Conservation (phyloP, 1,139 yeast species). For the Taphrina communis region DNA sequence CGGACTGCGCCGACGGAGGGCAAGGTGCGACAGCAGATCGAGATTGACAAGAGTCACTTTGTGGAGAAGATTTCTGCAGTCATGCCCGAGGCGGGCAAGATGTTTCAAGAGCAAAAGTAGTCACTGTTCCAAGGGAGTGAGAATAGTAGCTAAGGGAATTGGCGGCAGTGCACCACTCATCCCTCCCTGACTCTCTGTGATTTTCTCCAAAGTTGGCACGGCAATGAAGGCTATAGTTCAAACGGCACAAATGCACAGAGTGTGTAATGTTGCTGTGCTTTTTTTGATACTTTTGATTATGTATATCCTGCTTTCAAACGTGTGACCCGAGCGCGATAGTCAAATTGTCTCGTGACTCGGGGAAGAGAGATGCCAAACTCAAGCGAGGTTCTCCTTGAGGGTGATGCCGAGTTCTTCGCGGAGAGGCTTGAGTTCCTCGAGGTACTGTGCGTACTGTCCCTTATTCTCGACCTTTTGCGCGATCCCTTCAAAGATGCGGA, state of each 20-base stretch:
- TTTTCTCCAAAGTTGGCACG: too few relatives aligned
- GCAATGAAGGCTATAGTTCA: too few relatives aligned
- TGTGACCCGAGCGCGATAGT: neutral
- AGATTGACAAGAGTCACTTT: slow-evolving; percentile 28
- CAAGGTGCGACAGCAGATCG: neutral
- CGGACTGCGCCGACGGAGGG: slow-evolving; percentile 4
- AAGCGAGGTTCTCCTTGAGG: slow-evolving; percentile 43
- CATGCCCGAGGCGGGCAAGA: slow-evolving; percentile 14
- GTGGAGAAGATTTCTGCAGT: slow-evolving; percentile 23
- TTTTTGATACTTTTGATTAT: slow-evolving; percentile 3
- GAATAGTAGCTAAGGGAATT: neutral
- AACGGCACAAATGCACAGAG: too few relatives aligned
- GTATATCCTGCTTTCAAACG: slow-evolving; percentile 3
- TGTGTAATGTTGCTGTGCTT: too few relatives aligned
- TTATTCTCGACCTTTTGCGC: slow-evolving; percentile 38
- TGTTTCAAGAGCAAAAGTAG: slow-evolving; percentile 2
- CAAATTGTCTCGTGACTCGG: neutral
- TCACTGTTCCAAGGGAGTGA: neutral
- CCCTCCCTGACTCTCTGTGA: too few relatives aligned
- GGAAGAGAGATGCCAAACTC: neutral
- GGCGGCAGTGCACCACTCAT: neutral
- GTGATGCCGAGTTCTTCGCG: slow-evolving; percentile 80
- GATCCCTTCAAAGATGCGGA: slow-evolving; percentile 81
- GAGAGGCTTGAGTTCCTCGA: slow-evolving; percentile 88
- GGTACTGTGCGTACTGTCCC: slow-evolving; percentile 79